A percentile compares a stretch with the other conserved stretches of the same genome.
Conservation (phyloP, 495 filamentous ascomycete genomes). For the Lasiosphaeria miniovina region DNA sequence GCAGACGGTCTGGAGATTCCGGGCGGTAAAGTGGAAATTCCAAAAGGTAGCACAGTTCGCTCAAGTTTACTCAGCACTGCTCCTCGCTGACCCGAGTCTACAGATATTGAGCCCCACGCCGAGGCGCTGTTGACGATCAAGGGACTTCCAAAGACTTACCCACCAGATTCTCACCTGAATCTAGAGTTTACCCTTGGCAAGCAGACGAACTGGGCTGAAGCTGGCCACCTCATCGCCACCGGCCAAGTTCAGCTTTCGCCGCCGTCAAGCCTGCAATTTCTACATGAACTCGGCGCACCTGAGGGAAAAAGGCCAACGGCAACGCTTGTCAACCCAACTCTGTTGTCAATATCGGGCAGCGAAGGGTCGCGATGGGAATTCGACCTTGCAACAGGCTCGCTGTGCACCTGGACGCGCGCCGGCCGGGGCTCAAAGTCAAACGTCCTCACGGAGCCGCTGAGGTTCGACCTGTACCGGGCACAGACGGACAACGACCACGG, state of each 20-base stretch:
- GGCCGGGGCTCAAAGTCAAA: conserved; percentile 20
- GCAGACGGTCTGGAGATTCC: conserved; percentile 31
- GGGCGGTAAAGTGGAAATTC: conserved; percentile 33
- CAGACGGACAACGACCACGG: conserved; percentile 66
- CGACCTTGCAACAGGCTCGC: conserved; percentile 37
- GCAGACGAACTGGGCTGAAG: conserved; percentile 43
- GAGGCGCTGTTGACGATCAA: conserved; percentile 31
- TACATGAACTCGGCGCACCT: background rate
- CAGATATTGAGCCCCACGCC: conserved; percentile 35
- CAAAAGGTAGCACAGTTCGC: conserved; percentile 22
- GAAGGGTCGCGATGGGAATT: conserved; percentile 40
- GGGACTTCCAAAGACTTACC: conserved; percentile 12
- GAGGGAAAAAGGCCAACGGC: background rate
- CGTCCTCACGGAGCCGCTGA: conserved; percentile 43
- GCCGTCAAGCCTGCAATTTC: conserved; percentile 18
- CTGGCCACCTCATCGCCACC: conserved; percentile 50
- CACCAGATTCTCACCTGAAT: conserved; percentile 41
- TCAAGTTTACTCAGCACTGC: background rate
- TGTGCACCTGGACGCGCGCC: conserved; percentile 35
- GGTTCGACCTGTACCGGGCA: conserved; percentile 49
- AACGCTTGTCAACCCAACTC: background rate
- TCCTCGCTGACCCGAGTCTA: conserved; percentile 16
- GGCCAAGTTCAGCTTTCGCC: conserved; percentile 45
- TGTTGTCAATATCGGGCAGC: conserved; percentile 29
- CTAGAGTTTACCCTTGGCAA: conserved; percentile 42